phyloP scores from a whole-genome alignment of 345 rosid species.

The Linum usitatissimum region DNA sequence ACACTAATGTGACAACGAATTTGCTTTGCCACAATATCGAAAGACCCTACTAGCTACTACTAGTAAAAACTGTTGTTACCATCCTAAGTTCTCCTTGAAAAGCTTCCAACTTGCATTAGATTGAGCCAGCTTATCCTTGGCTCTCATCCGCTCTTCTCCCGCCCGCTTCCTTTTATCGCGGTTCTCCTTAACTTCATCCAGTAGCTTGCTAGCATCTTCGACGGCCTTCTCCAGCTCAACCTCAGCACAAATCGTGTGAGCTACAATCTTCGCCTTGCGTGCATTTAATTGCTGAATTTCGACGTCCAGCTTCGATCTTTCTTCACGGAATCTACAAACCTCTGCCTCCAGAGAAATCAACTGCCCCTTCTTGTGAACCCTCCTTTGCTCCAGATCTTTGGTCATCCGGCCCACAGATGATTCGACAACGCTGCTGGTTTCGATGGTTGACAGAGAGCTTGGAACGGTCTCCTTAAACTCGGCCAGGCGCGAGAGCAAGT shows the following conservation, averaged over 20 bases:
- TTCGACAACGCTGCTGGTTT: background rate
- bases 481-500: background rate
- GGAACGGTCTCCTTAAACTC: background rate
- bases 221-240: background rate
- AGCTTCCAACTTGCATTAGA: background rate
- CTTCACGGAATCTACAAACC: background rate
- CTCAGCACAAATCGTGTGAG: background rate
- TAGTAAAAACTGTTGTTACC: too few species aligned
- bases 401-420: background rate
- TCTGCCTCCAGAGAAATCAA: background rate
- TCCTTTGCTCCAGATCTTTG: background rate
- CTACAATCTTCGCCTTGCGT: background rate
- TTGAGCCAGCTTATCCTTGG: background rate
- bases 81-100: background rate
- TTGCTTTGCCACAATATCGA: too few species aligned
- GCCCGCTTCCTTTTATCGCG: background rate
- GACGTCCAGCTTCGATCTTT: background rate
- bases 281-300: background rate
- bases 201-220: background rate
- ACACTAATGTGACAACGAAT: too few species aligned
- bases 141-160: background rate
- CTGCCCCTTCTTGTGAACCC: background rate
- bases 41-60: too few species aligned
- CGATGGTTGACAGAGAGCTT: background rate
- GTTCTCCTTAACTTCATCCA: background rate